Conservation (phyloP, 129 eudicot genomes). For the Oenanthe sinensis region DNA sequence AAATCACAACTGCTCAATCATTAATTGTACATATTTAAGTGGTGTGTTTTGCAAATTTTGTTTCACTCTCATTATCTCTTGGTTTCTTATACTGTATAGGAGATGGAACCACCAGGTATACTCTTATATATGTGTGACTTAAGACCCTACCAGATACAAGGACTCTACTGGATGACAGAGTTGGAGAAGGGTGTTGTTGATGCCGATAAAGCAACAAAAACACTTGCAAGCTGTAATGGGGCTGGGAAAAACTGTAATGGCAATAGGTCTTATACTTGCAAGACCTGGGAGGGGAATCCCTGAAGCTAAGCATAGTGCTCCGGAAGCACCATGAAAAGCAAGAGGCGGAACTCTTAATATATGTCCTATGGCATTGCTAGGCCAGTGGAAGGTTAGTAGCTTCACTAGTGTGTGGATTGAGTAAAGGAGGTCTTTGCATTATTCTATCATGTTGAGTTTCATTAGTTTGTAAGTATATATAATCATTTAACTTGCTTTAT, state of each 20-base stretch:
- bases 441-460: not conserved
- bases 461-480: not conserved
- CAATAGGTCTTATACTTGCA: slow-evolving; percentile 69
- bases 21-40: not conserved
- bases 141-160: slow-evolving; percentile 83
- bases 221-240: slow-evolving; percentile 80
- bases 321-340: slow-evolving; percentile 24
- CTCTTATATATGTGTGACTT: slow-evolving; percentile 56
- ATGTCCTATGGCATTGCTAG: slow-evolving; percentile 93
- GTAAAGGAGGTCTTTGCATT: not conserved
- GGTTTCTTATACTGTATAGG: slow-evolving; percentile 24
- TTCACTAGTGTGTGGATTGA: not conserved
- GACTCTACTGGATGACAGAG: slow-evolving; percentile 84
- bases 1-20: not conserved
- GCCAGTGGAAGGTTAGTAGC: slow-evolving; percentile 77
- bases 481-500: not conserved
- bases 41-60: not conserved
- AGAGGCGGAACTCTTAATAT: slow-evolving; percentile 76
- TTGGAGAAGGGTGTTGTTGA: slow-evolving; percentile 47
- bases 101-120: slow-evolving; percentile 63
- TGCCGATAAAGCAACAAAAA: slow-evolving; percentile 60
- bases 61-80: not conserved
- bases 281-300: slow-evolving; percentile 52
- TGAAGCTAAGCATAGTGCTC: slow-evolving; percentile 18
- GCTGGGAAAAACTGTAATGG: slow-evolving; percentile 91